A percentile compares a stretch with the other conserved stretches of the same genome.
phyloP scores from a whole-genome alignment of 2,329 filamentous ascomycete species.

The Thermothelomyces thermophilus region DNA sequence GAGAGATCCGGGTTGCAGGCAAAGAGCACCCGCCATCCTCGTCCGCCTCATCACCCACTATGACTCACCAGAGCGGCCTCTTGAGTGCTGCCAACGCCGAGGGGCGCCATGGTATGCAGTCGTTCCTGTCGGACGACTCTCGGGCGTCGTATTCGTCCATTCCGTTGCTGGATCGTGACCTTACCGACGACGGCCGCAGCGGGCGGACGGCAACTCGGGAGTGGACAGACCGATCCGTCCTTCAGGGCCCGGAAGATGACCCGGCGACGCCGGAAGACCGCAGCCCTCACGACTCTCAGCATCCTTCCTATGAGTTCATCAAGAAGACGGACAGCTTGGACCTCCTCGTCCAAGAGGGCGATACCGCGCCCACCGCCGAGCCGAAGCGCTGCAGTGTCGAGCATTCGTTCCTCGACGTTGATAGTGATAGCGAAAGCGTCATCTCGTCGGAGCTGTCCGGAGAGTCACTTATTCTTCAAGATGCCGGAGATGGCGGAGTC shows the following conservation, averaged over 20 bases:
- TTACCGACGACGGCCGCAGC: slow-evolving; percentile 45
- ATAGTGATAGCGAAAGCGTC: slow-evolving; percentile 47
- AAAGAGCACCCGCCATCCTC: slow-evolving; percentile 32
- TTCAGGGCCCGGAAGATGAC: slow-evolving; percentile 41
- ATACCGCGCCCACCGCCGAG: slow-evolving; percentile 27
- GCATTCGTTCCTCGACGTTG: slow-evolving; percentile 42
- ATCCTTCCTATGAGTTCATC: slow-evolving; percentile 49
- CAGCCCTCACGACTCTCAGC: slow-evolving; percentile 26
- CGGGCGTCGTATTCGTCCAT: slow-evolving; percentile 70
- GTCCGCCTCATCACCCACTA: slow-evolving; percentile 24
- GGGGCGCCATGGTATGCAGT: slow-evolving; percentile 32
- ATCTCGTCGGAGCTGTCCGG: slow-evolving; percentile 57
- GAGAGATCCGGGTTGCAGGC: slow-evolving; percentile 40
- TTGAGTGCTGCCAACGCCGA: slow-evolving; percentile 15
- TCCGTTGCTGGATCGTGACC: slow-evolving; percentile 65
- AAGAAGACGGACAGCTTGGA: slow-evolving; percentile 48
- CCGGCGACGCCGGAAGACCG: slow-evolving; percentile 20
- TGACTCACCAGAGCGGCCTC: slow-evolving; percentile 16
- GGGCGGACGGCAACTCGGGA: slow-evolving; percentile 34
- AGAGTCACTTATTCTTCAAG: slow-evolving; percentile 37
- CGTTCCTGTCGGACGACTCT: slow-evolving; percentile 55
- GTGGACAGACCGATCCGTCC: slow-evolving; percentile 51
- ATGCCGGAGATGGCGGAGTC: slow-evolving; percentile 22
- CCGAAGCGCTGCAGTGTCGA: slow-evolving; percentile 26
- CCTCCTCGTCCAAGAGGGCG: slow-evolving; percentile 33